Evolutionary conservation across 345 rosid genomes (phyloP), one percentile per base, ranked within the genome.

Genomic region (Turnera subulata): DNA sequence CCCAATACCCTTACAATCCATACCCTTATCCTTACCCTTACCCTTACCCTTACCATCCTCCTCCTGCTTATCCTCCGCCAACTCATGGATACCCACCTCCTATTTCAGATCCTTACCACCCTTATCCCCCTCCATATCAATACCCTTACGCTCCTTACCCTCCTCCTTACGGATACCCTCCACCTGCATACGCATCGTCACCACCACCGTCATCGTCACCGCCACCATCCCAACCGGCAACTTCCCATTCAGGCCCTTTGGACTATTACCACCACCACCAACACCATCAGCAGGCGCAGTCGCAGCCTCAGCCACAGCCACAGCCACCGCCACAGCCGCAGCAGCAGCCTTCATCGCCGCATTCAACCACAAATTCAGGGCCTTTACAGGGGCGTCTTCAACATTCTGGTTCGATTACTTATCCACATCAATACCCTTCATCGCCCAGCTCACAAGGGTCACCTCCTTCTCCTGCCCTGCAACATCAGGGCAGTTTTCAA

Each of bases 1-100:
- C 60, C 35, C 44, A 53, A 15, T 59, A 86, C 62, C 82, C 89
- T 4, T 64, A 80, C 43, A 73, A 59, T 50, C 79, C 74, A 26
- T 74, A 85, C 57, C 78, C 84, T 39, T 74, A 73, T 45, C 76
- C 40, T 5, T 65, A 80, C 44, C 70, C 77, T 20, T 75, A 85
- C 56, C 78, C 82, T 43, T 78, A 74, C 46, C 73, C 46, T 17
- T 23, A 55, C 6, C 48, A 52, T 1, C 58, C 67, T 42, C 71
- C 70, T 23, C 46, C 58, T 26, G 56, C 76, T 3, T 8, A 3
- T 64, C 66, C 71, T 29, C 65, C 71, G 5, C 73, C 66, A 16
- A 55, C 18, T 56, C 52, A 74, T 59, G 83, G 67, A 23, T 81
- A 83, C 55, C 81, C 88, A 25, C 80, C 89, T 33, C 80, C 88